These are phyloP conservation scores for Microdochium paspali DNA, from an alignment of 2,329 filamentous ascomycete species.

Conservation along the genomic window DNA sequence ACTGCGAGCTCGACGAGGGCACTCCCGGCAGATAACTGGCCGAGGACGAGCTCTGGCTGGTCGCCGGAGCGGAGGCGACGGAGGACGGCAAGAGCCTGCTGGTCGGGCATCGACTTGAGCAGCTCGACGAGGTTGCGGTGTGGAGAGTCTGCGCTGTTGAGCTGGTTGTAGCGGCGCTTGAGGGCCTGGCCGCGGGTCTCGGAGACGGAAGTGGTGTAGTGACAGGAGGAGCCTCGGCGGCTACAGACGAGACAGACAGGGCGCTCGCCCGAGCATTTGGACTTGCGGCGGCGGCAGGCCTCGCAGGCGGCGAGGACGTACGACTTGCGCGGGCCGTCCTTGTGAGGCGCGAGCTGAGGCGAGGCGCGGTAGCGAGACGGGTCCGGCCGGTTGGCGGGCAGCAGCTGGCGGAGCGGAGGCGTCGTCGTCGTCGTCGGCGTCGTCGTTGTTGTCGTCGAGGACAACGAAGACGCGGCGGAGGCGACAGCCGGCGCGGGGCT, in stretches of 20 bases:
- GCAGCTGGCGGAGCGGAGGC: neutral
- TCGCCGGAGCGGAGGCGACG: conserved; percentile 22
- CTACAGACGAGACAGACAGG: neutral
- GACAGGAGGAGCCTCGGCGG: conserved; percentile 10
- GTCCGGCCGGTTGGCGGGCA: neutral
- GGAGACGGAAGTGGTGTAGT: conserved; percentile 17
- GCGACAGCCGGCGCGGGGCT: neutral
- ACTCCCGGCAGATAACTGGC: conserved; percentile 24
- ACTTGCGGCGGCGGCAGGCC: neutral
- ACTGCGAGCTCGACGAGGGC: conserved; percentile 26
- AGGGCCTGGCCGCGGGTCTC: conserved; percentile 22
- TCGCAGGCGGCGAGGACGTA: conserved; percentile 1
- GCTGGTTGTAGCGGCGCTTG: conserved; percentile 18
- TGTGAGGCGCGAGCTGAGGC: neutral
- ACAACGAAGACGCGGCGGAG: neutral
- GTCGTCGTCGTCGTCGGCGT: neutral
- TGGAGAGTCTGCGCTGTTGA: conserved; percentile 15
- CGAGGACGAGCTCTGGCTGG: conserved; percentile 19
- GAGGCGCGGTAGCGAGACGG: neutral
- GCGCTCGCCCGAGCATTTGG: neutral
- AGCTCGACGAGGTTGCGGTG: conserved; percentile 19
- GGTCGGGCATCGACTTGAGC: conserved; percentile 11
- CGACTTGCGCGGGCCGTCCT: neutral
- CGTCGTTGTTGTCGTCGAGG: neutral
- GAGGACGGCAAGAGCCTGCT: conserved; percentile 24